These are phyloP conservation scores for barley (Hordeum vulgare) DNA, from an alignment of 176 grass and related monocot species.

Conservation along the genomic window DNA sequence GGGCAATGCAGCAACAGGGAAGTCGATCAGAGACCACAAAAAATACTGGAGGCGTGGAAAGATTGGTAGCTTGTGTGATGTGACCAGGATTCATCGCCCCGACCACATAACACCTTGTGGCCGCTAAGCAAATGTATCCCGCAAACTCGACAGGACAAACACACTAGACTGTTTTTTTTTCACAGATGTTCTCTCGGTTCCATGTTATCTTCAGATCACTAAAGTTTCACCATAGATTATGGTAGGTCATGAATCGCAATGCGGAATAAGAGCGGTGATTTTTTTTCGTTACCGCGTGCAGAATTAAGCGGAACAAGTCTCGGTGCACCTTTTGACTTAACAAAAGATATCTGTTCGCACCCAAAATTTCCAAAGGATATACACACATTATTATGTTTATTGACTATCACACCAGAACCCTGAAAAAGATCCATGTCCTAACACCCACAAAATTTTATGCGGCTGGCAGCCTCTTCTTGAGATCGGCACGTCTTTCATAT, in stretches of 20 bases:
- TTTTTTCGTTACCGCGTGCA: not conserved
- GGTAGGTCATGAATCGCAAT: not conserved
- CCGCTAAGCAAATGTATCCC: not conserved
- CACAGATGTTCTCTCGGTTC: not conserved
- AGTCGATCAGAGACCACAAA: constrained; percentile 21
- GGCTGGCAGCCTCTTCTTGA: not conserved
- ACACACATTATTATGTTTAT: constrained; percentile 20
- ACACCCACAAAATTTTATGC: constrained; percentile 19
- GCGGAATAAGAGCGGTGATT: not conserved
- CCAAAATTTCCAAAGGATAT: constrained; percentile 7
- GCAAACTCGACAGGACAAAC: not conserved
- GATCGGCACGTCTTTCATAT: constrained; percentile 28
- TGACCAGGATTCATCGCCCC: constrained; percentile 20
- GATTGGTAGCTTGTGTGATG: not conserved
- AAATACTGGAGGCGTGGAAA: not conserved
- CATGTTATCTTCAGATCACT: not conserved
- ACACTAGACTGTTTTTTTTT: not conserved
- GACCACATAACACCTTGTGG: constrained; percentile 8
- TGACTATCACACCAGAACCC: constrained; percentile 22
- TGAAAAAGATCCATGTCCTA: not conserved
- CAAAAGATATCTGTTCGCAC: constrained; percentile 10
- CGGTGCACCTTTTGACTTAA: not conserved
- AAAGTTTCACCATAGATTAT: not conserved
- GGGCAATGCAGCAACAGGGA: constrained; percentile 7
- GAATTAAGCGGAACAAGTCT: constrained; percentile 7